Evolutionary conservation across 495 filamentous ascomycete genomes (phyloP).

Genomic region (Cercophora newfieldiana): DNA sequence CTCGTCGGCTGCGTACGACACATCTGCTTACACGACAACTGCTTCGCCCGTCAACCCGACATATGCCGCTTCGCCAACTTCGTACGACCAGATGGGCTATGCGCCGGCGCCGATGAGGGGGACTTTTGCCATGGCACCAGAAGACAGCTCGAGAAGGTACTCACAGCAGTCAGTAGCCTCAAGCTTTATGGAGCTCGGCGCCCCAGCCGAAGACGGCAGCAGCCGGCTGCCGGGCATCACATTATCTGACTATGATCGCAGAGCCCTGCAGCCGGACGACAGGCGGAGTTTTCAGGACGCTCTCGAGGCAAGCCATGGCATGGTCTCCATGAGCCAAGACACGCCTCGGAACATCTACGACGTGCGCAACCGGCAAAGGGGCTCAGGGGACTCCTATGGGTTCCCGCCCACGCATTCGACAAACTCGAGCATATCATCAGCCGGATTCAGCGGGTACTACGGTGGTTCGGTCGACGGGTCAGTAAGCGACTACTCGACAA

Average conservation of each 20-base stretch:
- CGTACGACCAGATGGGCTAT: conserved; percentile 64
- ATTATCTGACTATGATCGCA: conserved; percentile 62
- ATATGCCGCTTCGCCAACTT: conserved; percentile 67
- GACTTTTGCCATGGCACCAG: conserved; percentile 55
- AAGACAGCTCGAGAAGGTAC: conserved; percentile 71
- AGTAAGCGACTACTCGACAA: conserved; percentile 91
- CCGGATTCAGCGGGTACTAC: conserved; percentile 72
- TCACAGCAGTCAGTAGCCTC: conserved; percentile 86
- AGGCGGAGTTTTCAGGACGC: conserved; percentile 73
- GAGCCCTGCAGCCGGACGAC: conserved; percentile 59
- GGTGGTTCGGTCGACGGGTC: conserved; percentile 85
- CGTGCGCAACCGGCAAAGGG: conserved; percentile 54
- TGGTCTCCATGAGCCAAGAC: conserved; percentile 92
- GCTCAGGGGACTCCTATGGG: conserved; percentile 87
- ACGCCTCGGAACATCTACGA: conserved; percentile 88
- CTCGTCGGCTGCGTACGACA: conserved; percentile 51
- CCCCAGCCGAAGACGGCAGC: conserved; percentile 29
- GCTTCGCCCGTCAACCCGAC: conserved; percentile 63
- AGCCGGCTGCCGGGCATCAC: conserved; percentile 52
- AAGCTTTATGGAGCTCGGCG: conserved; percentile 27
- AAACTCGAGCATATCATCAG: conserved; percentile 92
- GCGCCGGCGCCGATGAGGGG: conserved; percentile 64
- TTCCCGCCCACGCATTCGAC: conserved; percentile 89
- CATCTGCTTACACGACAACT: conserved; percentile 52
- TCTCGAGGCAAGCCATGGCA: conserved; percentile 80